Evolutionary conservation across 2,329 filamentous ascomycete genomes (phyloP), one percentile per base, ranked within the genome.

Genomic region (Mycosphaerella arachidis): DNA sequence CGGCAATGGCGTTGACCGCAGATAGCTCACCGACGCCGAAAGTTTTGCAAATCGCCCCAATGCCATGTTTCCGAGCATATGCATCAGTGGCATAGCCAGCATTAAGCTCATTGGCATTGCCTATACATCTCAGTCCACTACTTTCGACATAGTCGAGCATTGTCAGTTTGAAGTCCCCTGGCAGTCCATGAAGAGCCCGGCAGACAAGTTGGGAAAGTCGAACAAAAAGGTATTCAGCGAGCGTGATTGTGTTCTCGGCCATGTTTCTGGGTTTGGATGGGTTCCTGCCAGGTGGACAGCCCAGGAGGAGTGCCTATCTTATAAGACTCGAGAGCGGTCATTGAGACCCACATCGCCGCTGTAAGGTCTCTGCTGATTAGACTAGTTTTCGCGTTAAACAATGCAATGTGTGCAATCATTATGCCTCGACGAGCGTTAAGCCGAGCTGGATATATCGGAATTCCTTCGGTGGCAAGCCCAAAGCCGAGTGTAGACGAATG

Each of bases 41-140:
- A 0, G 78, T 80, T 3, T 78, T 80, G 56, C 79, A 70, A 9
- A 80, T 67, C n/a, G 78, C 77, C 24, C 74, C 72, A 29, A 78
- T 71, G 64, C 78, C 78, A 58, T 78, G 78, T 58, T 79, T 71
- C 27, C 78, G 68, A 30, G 77, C 78, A 64, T 80, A 80, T 48
- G 76, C 76, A 64, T 79, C 77, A 8, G 57, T 52, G 74, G 77
- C 77, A 64, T 80, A 80, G 46, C 77, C 78, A 72, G 73, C 65
- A 37, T 85, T 84, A 56, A 86, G 77, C 71, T 86, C 84, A 71
- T 86, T 86, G 71, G 78, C 81, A 68, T 85, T 86, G 63, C 84
- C 84, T 4, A 85, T 81, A 84, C 84, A 86, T 50, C 78, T 71
- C 24, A 86, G 73, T 13, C 78, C 82, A 53, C 73, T 75, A 58